A percentile compares a stretch with the other conserved stretches of the same genome.
These are phyloP conservation scores for Cystofilobasidium macerans DNA, from an alignment of 768 basidiomycete genomes.

Conservation along the genomic window DNA sequence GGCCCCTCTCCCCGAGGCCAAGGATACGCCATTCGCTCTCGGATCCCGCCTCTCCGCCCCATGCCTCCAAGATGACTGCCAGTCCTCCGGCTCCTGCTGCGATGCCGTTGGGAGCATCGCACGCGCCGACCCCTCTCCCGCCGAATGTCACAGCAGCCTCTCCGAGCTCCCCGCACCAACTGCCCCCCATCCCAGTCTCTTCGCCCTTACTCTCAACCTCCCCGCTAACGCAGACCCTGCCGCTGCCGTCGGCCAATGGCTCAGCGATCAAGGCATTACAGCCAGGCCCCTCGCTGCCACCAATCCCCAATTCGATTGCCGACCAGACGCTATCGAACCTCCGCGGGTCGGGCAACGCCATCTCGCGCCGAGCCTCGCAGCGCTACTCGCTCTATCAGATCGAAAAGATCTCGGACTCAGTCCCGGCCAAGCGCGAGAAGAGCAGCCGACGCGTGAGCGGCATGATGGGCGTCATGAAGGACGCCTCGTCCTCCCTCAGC, in stretches of 20 bases:
- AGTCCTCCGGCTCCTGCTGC: not conserved
- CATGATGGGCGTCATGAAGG: constrained; percentile 10
- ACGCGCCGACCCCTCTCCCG: not conserved
- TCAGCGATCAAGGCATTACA: not conserved
- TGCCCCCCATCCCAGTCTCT: constrained; percentile 2
- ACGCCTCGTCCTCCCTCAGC: not conserved
- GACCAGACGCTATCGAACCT: constrained; percentile 77
- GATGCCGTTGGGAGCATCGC: not conserved
- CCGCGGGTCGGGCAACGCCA: constrained; percentile 61
- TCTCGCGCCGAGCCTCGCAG: constrained; percentile 86
- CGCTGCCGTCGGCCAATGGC: not conserved
- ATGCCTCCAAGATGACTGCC: constrained; percentile 9
- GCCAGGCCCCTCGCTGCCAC: not conserved
- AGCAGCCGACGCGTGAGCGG: constrained; percentile 6
- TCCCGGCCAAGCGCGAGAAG: constrained; percentile 2
- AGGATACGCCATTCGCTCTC: constrained; percentile 18
- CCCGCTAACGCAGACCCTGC: constrained; percentile 3
- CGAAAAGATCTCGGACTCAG: constrained; percentile 53
- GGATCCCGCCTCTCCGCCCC: constrained; percentile 12
- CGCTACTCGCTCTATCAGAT: constrained; percentile 92
- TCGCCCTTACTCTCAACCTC: constrained; percentile 9
- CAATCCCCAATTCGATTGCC: constrained; percentile 28
- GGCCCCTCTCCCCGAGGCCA: not conserved
- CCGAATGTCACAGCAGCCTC: not conserved
- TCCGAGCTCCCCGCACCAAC: not conserved